phyloP scores from a whole-genome alignment of 257 asterid genomes.

The Solanum sitiens region DNA sequence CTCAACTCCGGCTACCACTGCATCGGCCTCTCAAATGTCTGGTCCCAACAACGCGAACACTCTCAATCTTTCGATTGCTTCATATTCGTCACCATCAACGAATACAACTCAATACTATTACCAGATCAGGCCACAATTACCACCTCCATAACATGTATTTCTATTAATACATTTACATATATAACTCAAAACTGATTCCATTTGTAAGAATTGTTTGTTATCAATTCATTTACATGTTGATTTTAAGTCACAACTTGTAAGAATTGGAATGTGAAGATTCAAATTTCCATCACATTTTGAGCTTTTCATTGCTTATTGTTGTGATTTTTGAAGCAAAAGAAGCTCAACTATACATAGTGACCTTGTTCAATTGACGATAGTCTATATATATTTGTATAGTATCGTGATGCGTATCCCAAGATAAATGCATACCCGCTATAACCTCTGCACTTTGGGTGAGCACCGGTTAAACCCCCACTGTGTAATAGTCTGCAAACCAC shows the following conservation, averaged over 20 bases:
- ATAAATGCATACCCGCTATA: too few species aligned
- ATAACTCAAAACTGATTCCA: neutral
- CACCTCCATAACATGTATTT: constrained; percentile 12
- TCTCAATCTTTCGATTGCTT: constrained; percentile 25
- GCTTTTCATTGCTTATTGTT: neutral
- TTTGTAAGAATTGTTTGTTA: neutral
- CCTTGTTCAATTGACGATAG: neutral
- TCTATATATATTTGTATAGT: neutral
- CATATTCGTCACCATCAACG: constrained; percentile 15
- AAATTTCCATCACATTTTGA: neutral
- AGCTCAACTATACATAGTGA: neutral
- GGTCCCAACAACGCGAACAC: constrained; percentile 5
- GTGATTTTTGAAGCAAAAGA: neutral
- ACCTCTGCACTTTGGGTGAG: too few species aligned
- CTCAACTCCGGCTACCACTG: constrained; percentile 35
- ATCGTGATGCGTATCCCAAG: neutral
- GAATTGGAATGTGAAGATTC: neutral
- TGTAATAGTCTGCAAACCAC: too few species aligned
- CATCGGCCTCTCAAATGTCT: constrained; percentile 11
- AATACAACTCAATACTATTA: constrained; percentile 18
- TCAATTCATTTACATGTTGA: neutral
- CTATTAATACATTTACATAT: neutral
- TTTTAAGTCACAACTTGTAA: neutral
- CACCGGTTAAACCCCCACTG: too few species aligned
- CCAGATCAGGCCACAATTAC: constrained; percentile 23